These are phyloP conservation scores for Dictyostelium capitatum DNA, from an alignment of 78 protist species.

Conservation along the genomic window DNA sequence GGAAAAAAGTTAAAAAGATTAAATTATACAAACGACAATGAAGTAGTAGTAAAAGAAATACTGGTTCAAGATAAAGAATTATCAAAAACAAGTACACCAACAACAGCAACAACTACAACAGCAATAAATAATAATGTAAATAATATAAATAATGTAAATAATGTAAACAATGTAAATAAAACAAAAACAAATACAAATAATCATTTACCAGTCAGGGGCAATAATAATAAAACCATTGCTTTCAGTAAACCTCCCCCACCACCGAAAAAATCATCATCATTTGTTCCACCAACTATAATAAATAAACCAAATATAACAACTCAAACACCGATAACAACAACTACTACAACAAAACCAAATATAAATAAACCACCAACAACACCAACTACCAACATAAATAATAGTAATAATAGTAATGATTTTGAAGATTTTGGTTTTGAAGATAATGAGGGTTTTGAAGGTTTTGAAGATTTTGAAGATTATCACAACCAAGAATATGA, in stretches of 20 bases:
- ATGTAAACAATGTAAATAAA: not conserved
- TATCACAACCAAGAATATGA: too few species aligned
- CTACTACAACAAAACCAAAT: too few species aligned
- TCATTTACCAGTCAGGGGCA: not conserved
- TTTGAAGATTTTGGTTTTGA: too few species aligned
- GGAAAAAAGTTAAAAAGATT: slow-evolving; percentile 28
- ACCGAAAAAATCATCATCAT: not conserved
- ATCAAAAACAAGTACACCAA: too few species aligned
- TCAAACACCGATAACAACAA: too few species aligned
- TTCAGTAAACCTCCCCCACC: not conserved
- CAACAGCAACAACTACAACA: too few species aligned
- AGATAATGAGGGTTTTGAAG: too few species aligned
- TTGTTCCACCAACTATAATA: not conserved
- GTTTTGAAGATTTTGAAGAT: too few species aligned
- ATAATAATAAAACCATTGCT: too few species aligned
- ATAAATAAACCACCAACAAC: too few species aligned
- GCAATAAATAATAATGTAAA: not conserved
- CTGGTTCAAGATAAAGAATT: not conserved
- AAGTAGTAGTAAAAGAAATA: not conserved
- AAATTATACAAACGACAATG: not conserved
- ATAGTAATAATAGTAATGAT: too few species aligned
- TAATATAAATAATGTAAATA: not conserved
- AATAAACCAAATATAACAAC: not conserved
- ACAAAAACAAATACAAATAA: not conserved
- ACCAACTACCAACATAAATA: too few species aligned